These are phyloP conservation scores for Yamadazyma sp. DNA, from an alignment of 1,139 yeast genomes.

Conservation along the genomic window DNA sequence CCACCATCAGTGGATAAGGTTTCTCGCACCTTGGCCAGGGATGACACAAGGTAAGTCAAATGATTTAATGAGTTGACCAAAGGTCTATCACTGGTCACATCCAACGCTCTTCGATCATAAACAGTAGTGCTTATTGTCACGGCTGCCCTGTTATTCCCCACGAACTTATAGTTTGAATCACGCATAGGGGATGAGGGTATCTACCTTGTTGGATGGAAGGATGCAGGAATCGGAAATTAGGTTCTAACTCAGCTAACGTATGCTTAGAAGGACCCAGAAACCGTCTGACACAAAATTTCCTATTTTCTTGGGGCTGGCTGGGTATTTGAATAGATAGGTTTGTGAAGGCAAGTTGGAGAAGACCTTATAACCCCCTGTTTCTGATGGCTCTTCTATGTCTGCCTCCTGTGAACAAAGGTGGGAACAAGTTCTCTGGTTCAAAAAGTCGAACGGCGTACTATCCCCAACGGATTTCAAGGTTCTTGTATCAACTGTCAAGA, in stretches of 20 bases:
- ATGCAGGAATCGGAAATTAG: too few species aligned
- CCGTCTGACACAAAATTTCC: neutral
- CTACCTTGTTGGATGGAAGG: too few species aligned
- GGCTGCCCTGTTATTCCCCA: conserved; percentile 81
- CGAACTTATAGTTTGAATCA: conserved; percentile 82
- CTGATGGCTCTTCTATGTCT: neutral
- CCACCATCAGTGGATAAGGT: conserved; percentile 91
- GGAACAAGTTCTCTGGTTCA: neutral
- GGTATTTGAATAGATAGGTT: too few species aligned
- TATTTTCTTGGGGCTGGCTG: neutral
- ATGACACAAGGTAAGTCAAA: conserved; percentile 80
- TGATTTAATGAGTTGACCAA: conserved; percentile 89
- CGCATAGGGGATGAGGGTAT: conserved; percentile 56
- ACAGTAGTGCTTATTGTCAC: conserved; percentile 84
- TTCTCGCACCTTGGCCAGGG: conserved; percentile 87
- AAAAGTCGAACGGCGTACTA: neutral
- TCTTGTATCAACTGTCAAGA: neutral
- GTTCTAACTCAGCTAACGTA: too few species aligned
- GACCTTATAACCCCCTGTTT: neutral
- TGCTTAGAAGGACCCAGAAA: neutral
- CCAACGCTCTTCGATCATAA: conserved; percentile 90
- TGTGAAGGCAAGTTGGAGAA: neutral
- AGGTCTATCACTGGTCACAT: conserved; percentile 87
- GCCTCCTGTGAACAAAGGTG: too few species aligned
- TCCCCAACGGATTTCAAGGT: neutral